phyloP scores from a whole-genome alignment of 352 stramenopile species.

The Globisporangium alternatum region DNA sequence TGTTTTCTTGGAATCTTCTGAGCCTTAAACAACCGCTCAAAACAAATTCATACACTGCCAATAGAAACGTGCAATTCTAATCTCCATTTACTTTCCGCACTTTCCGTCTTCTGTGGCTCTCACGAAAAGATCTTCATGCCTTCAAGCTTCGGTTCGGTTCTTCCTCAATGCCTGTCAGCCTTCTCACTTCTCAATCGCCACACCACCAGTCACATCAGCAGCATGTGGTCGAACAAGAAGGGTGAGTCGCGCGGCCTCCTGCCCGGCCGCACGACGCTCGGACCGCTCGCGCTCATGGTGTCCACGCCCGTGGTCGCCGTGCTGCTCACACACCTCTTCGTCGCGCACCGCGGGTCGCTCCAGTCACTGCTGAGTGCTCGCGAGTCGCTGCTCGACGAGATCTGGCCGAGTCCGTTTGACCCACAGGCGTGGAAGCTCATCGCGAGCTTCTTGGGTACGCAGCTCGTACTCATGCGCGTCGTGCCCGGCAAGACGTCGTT shows the following conservation, averaged over 20 bases:
- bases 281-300: conserved; percentile 87
- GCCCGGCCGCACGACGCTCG: conserved; percentile 77
- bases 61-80: background rate
- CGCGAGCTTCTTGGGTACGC: conserved; percentile 79
- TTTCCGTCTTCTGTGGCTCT: background rate
- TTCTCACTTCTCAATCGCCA: background rate
- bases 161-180: background rate
- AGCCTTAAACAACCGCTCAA: too few species aligned
- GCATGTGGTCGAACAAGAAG: conserved; percentile 73
- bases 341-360: conserved; percentile 46
- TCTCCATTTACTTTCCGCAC: background rate
- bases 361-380: conserved; percentile 30
- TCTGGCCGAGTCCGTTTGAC: conserved; percentile 86
- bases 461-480: conserved; percentile 89
- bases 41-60: background rate
- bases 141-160: background rate
- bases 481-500: conserved; percentile 88
- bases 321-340: conserved; percentile 81
- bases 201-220: background rate
- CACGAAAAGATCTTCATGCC: background rate
- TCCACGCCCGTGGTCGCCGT: conserved; percentile 81
- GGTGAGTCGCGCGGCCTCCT: conserved; percentile 67
- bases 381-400: conserved; percentile 59
- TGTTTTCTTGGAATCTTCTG: background rate
- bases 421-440: conserved; percentile 89